Evolutionary conservation across 441 rosid genomes (phyloP).

Genomic region (Populus trichocarpa): DNA sequence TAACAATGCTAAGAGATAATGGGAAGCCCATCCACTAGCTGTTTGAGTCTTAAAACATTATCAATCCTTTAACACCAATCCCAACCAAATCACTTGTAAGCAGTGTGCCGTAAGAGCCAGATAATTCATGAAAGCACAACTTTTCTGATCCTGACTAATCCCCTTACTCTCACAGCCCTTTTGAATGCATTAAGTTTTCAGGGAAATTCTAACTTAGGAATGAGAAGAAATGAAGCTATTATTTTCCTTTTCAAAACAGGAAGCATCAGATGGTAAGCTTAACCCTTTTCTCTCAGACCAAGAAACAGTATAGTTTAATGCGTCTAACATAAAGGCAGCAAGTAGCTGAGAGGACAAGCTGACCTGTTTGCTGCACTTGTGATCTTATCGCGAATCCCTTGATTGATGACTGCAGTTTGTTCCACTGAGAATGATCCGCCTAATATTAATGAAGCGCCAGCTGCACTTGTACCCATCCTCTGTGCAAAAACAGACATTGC

Average conservation of each 20-base stretch:
- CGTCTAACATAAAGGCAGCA: neutral
- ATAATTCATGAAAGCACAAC: neutral
- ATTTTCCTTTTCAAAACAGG: neutral
- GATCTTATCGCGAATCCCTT: conserved; percentile 84
- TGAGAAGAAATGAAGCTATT: neutral
- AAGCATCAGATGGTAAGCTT: neutral
- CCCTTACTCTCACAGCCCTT: neutral
- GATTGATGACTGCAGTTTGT: conserved; percentile 55
- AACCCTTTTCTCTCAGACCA: neutral
- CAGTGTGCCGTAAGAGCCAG: neutral
- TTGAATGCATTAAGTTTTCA: neutral
- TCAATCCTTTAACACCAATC: neutral
- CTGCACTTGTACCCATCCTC: conserved; percentile 66
- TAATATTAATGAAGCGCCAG: conserved; percentile 67
- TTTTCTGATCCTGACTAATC: neutral
- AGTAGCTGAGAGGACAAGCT: conserved; percentile 13
- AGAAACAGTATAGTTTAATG: neutral
- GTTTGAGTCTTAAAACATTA: neutral
- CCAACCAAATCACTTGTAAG: neutral
- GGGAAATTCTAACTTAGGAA: neutral
- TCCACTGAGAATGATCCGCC: conserved; percentile 59
- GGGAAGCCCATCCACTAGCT: neutral
- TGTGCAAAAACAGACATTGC: conserved; percentile 79
- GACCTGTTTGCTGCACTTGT: conserved; percentile 93
- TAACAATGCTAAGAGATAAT: neutral